Percentiles rank a stretch among this genome's conserved stretches.
Conservation (phyloP, 2,329 filamentous ascomycete species). For the Trichoderma cornu-damae region DNA sequence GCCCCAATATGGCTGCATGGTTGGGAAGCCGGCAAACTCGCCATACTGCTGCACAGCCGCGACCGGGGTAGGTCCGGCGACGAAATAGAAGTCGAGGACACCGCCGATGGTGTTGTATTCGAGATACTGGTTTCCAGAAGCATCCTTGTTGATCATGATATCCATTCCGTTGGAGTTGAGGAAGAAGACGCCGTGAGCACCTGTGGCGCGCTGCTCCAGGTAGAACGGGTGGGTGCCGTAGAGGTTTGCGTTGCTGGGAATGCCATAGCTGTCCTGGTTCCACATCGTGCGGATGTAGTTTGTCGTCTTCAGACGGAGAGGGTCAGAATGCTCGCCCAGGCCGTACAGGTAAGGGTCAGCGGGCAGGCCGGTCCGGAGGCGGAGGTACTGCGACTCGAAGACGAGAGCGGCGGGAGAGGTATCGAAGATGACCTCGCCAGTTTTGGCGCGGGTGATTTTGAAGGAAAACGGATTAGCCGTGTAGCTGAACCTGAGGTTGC, state of each 20-base stretch:
- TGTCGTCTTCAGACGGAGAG: slow-evolving; percentile 61
- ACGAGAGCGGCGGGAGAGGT: slow-evolving; percentile 61
- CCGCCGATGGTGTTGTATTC: slow-evolving; percentile 80
- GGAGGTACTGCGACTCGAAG: slow-evolving; percentile 74
- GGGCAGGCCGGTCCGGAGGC: slow-evolving; percentile 65
- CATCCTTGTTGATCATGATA: slow-evolving; percentile 59
- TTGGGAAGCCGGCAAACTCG: slow-evolving; percentile 61
- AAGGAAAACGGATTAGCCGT: slow-evolving; percentile 60
- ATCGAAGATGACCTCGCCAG: slow-evolving; percentile 58
- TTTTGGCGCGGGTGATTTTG: slow-evolving; percentile 43
- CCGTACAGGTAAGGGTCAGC: slow-evolving; percentile 68
- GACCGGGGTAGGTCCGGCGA: slow-evolving; percentile 63
- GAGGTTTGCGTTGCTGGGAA: slow-evolving; percentile 60
- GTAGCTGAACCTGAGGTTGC: slow-evolving; percentile 45
- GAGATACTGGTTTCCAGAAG: slow-evolving; percentile 59
- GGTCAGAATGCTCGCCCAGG: slow-evolving; percentile 70
- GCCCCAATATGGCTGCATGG: slow-evolving; percentile 76
- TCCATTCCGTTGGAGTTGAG: slow-evolving; percentile 75
- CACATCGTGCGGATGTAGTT: slow-evolving; percentile 61
- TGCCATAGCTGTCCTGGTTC: slow-evolving; percentile 61
- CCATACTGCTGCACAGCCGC: slow-evolving; percentile 69
- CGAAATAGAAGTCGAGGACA: slow-evolving; percentile 74
- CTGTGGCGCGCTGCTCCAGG: slow-evolving; percentile 47
- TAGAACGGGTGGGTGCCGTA: slow-evolving; percentile 78
- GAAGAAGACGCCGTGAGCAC: slow-evolving; percentile 69